Percentiles rank a stretch among this genome's conserved stretches.
These are phyloP conservation scores for Fusarium sp. DNA, from an alignment of 2,329 filamentous ascomycete genomes.

Conservation along the genomic window DNA sequence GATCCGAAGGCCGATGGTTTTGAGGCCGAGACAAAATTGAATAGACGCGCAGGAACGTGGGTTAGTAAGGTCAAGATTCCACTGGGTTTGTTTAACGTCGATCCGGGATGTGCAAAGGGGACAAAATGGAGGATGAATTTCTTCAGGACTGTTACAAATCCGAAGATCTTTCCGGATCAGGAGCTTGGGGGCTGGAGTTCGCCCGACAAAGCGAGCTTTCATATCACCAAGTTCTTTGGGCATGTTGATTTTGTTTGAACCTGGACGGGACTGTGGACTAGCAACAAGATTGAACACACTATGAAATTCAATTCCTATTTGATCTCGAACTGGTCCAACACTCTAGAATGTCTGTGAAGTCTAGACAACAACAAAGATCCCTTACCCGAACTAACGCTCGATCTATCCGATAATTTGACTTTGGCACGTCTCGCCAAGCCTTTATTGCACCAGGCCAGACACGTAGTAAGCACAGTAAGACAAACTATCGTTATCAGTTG, in stretches of 20 bases:
- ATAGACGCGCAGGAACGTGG: slow-evolving; percentile 51
- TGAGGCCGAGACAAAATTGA: slow-evolving; percentile 50
- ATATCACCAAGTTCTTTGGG: slow-evolving; percentile 58
- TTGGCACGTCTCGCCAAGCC: background rate
- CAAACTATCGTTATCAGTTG: background rate
- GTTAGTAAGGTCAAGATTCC: slow-evolving; percentile 54
- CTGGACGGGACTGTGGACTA: no score
- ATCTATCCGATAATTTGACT: background rate
- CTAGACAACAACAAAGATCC: background rate
- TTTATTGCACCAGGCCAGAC: background rate
- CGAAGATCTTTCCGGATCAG: slow-evolving; percentile 55
- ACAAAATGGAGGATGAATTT: slow-evolving; percentile 64
- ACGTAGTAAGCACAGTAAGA: background rate
- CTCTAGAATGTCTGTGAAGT: background rate
- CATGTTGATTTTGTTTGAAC: slow-evolving; percentile 50
- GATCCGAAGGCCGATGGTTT: slow-evolving; percentile 54
- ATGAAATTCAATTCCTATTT: background rate
- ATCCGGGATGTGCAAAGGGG: slow-evolving; percentile 52
- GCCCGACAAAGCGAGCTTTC: slow-evolving; percentile 57
- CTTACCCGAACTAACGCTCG: background rate
- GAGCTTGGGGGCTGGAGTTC: slow-evolving; percentile 57
- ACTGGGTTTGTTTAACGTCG: slow-evolving; percentile 60
- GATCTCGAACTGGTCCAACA: rapidly evolving
- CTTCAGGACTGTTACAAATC: slow-evolving; percentile 57
- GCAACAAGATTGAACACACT: background rate